Conservation (phyloP, 2,329 filamentous ascomycete genomes). For the Diplodia corticola region DNA sequence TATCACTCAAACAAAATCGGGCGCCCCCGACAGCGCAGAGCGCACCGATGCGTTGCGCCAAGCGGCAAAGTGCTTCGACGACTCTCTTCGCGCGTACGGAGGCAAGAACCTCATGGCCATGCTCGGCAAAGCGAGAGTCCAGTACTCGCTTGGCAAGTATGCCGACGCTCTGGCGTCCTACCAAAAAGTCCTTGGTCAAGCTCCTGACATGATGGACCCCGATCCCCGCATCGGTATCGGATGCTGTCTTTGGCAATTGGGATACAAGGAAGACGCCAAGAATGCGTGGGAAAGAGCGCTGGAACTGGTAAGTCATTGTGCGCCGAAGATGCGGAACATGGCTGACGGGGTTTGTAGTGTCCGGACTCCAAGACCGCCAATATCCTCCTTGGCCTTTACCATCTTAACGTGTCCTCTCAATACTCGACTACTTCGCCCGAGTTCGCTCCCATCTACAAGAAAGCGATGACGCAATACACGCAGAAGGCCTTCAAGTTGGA, state of each 20-base stretch:
- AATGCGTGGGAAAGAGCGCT: constrained; percentile 85
- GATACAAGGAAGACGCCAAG: constrained; percentile 90
- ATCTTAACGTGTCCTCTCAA: constrained; percentile 81
- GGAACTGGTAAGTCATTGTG: constrained; percentile 61
- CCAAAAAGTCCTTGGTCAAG: constrained; percentile 81
- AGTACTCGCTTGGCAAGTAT: constrained; percentile 85
- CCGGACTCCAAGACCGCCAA: constrained; percentile 86
- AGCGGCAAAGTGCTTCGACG: constrained; percentile 91
- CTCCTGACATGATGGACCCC: constrained; percentile 85
- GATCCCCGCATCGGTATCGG: constrained; percentile 96
- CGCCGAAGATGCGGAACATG: background rate
- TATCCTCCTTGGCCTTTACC: constrained; percentile 85
- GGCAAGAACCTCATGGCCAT: constrained; percentile 89
- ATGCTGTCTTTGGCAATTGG: constrained; percentile 95
- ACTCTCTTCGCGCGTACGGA: constrained; percentile 80
- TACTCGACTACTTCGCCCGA: constrained; percentile 80
- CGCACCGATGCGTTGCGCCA: constrained; percentile 76
- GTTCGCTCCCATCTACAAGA: constrained; percentile 84
- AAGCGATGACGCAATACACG: constrained; percentile 91
- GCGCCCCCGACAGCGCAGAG: constrained; percentile 67
- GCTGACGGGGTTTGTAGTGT: constrained; percentile 42
- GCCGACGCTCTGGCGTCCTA: constrained; percentile 80
- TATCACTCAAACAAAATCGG: constrained; percentile 70
- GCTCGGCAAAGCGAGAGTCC: constrained; percentile 82
- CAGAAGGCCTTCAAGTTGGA: constrained; percentile 93